These are phyloP conservation scores for Annulohypoxylon truncatum DNA, from an alignment of 2,329 filamentous ascomycete species.

Conservation along the genomic window DNA sequence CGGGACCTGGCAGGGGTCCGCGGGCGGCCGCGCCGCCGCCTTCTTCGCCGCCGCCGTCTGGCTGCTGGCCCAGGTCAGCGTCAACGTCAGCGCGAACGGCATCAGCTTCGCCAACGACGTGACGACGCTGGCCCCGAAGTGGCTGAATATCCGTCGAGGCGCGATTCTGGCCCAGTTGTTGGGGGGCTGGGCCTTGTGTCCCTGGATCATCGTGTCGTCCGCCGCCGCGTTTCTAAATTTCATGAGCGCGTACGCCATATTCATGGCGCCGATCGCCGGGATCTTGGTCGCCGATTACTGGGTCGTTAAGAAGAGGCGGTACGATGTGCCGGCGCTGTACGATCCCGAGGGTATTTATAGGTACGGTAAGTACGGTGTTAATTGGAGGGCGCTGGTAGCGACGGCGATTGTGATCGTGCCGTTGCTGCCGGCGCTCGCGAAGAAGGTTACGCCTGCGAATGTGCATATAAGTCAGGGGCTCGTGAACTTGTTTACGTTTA, in stretches of 20 bases:
- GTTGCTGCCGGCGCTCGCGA: constrained; percentile 49
- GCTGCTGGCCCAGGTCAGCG: constrained; percentile 55
- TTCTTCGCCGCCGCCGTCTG: constrained; percentile 49
- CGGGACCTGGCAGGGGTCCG: constrained; percentile 52
- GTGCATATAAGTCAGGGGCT: constrained; percentile 43
- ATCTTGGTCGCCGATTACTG: constrained; percentile 44
- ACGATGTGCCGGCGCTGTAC: constrained; percentile 55
- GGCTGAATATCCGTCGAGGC: constrained; percentile 50
- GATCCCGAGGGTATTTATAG: constrained; percentile 52
- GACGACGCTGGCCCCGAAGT: constrained; percentile 48
- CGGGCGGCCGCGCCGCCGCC: constrained; percentile 48
- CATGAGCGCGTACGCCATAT: constrained; percentile 51
- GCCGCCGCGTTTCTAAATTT: constrained; percentile 49
- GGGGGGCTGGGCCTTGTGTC: constrained; percentile 51
- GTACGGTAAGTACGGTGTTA: constrained; percentile 48
- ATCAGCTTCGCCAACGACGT: constrained; percentile 50
- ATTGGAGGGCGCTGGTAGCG: constrained; percentile 50
- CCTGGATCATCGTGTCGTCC: constrained; percentile 52
- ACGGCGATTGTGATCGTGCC: constrained; percentile 45
- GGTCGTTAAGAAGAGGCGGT: constrained; percentile 48
- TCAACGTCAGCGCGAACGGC: constrained; percentile 48
- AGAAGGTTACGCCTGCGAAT: constrained; percentile 43
- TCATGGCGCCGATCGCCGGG: constrained; percentile 50
- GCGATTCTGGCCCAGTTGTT: constrained; percentile 48
- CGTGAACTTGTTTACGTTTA: constrained; percentile 46